Conservation (phyloP, 148 eudicot genomes). For the Heliosperma pusillum region DNA sequence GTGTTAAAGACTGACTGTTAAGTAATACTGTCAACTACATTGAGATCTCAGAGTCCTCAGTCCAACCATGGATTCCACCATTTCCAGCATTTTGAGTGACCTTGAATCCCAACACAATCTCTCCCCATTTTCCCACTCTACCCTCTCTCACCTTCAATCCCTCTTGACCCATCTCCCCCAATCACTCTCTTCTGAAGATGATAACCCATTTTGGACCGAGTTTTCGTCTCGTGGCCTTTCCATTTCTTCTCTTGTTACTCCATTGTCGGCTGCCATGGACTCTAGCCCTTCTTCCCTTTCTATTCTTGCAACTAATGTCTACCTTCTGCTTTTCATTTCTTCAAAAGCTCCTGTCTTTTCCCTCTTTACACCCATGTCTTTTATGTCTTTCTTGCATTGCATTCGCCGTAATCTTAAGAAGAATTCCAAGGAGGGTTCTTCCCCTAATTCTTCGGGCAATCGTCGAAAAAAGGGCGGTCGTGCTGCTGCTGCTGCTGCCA, state of each 20-base stretch:
- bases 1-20: too few species aligned
- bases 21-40: too few species aligned
- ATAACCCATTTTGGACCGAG: slow-evolving; percentile 43
- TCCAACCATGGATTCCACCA: slow-evolving; percentile 18
- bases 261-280: slow-evolving; percentile 64
- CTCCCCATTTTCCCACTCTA: slow-evolving; percentile 41
- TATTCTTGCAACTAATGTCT: slow-evolving; percentile 52
- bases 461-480: slow-evolving; percentile 6
- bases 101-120: slow-evolving; percentile 32
- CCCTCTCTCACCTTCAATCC: slow-evolving; percentile 52
- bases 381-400: slow-evolving; percentile 58
- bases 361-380: slow-evolving; percentile 76
- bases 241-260: slow-evolving; percentile 39
- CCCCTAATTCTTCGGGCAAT: slow-evolving; percentile 2
- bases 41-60: too few species aligned
- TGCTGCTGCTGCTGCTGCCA: slow-evolving; percentile 29
- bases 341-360: slow-evolving; percentile 73
- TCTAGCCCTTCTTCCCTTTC: slow-evolving; percentile 40
- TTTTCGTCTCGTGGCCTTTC: slow-evolving; percentile 45
- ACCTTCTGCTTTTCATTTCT: slow-evolving; percentile 58
- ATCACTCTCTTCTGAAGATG: slow-evolving; percentile 22
- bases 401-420: slow-evolving; percentile 64
- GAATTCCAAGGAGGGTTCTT: slow-evolving; percentile 24
- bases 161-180: slow-evolving; percentile 38
- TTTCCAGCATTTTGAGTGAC: slow-evolving; percentile 19